phyloP scores from a whole-genome alignment of 768 basidiomycete species.

The Termitomyces sp. region DNA sequence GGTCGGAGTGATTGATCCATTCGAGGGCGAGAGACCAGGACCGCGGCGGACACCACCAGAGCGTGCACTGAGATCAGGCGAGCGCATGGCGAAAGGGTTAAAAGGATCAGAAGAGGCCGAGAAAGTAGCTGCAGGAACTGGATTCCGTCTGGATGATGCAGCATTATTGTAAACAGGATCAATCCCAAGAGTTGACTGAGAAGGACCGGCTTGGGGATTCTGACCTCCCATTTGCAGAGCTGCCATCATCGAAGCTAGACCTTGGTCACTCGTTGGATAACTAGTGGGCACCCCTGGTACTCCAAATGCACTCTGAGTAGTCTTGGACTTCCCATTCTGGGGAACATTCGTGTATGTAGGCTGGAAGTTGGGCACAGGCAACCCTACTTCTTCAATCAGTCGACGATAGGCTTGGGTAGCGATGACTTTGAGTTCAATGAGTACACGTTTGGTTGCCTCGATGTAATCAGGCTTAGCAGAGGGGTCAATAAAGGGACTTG shows the following conservation, averaged over 20 bases:
- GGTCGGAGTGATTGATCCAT: conserved; percentile 35
- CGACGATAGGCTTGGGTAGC: conserved; percentile 93
- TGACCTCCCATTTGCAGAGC: conserved; percentile 87
- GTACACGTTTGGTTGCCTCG: conserved; percentile 84
- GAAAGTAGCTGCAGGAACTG: conserved; percentile 29
- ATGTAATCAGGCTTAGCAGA: conserved; percentile 62
- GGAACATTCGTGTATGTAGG: conserved; percentile 68
- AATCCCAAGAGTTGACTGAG: conserved; percentile 52
- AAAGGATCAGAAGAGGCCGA: conserved; percentile 40
- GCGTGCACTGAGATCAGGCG: conserved; percentile 40
- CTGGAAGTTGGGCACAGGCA: conserved; percentile 85
- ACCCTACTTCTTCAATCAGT: conserved; percentile 90
- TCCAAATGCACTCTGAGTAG: conserved; percentile 50
- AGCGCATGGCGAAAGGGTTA: conserved; percentile 45
- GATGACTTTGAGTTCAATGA: conserved; percentile 88
- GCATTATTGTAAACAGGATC: conserved; percentile 53
- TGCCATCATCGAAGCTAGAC: conserved; percentile 89
- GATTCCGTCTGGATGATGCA: conserved; percentile 30
- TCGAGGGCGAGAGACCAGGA: conserved; percentile 36
- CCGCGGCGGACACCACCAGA: conserved; percentile 44
- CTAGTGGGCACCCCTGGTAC: conserved; percentile 75
- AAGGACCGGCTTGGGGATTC: conserved; percentile 74
- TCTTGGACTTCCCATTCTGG: conserved; percentile 56
- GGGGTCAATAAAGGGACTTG: conserved; percentile 78
- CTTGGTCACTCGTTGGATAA: conserved; percentile 79